These are phyloP conservation scores for Zygosaccharomyces pseudobailii DNA, from an alignment of 1,139 yeast species.

Conservation along the genomic window DNA sequence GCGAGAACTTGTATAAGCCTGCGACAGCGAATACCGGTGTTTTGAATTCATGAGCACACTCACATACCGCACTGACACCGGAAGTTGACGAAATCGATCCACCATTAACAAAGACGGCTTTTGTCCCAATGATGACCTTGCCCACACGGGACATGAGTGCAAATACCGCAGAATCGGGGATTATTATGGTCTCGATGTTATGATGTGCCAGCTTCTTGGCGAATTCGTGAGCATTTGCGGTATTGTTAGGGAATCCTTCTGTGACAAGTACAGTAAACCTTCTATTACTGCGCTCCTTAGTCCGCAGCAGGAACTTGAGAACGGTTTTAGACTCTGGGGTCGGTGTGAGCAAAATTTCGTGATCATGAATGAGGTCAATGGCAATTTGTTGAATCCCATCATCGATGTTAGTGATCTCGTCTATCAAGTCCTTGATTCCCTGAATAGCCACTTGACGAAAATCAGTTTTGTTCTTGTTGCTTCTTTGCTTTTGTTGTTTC, in stretches of 20 bases:
- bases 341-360: conserved; percentile 86
- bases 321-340: conserved; percentile 92
- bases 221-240: conserved; percentile 67
- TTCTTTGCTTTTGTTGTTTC: conserved; percentile 19
- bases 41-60: conserved; percentile 89
- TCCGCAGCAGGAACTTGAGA: conserved; percentile 76
- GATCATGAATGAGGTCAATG: conserved; percentile 89
- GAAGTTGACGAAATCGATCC: conserved; percentile 79
- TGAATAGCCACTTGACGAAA: conserved; percentile 86
- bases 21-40: conserved; percentile 96
- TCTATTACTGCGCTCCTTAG: conserved; percentile 68
- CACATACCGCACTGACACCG: conserved; percentile 91
- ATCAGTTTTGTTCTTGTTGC: conserved; percentile 43
- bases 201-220: conserved; percentile 77
- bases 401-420: conserved; percentile 84
- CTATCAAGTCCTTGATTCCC: conserved; percentile 88
- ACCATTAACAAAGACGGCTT: conserved; percentile 92
- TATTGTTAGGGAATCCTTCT: conserved; percentile 87
- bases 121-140: conserved; percentile 87
- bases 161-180: conserved; percentile 88
- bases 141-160: conserved; percentile 98
- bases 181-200: conserved; percentile 82
- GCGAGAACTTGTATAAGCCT: conserved; percentile 88
- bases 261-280: conserved; percentile 89
- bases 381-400: conserved; percentile 90